A percentile compares a stretch with the other conserved stretches of the same genome.
These are phyloP conservation scores for Thermothelomyces thermophilus DNA, from an alignment of 2,329 filamentous ascomycete species.

Conservation along the genomic window DNA sequence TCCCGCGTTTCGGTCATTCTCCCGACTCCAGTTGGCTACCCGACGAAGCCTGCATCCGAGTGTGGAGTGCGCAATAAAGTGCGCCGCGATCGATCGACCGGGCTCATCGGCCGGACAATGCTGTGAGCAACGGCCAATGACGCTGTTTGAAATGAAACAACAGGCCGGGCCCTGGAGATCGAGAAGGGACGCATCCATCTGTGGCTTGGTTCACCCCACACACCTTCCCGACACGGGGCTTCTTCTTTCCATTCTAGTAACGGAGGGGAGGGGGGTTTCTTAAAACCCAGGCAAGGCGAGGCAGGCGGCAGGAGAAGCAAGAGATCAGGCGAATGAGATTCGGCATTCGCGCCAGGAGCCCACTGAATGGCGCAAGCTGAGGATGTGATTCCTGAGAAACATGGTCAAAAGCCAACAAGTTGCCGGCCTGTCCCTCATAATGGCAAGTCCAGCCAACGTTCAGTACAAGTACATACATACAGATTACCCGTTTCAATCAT, in stretches of 20 bases:
- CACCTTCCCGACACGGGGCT: too few relatives aligned
- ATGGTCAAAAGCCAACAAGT: too few relatives aligned
- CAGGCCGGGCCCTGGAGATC: not conserved
- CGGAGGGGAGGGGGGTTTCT: too few relatives aligned
- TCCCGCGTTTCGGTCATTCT: not conserved
- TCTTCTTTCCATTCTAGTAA: too few relatives aligned
- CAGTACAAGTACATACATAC: too few relatives aligned
- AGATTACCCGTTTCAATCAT: too few relatives aligned
- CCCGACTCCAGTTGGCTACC: not conserved
- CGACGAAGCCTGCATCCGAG: not conserved
- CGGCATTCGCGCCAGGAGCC: constrained; percentile 2
- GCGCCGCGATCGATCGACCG: not conserved
- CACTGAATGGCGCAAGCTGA: not conserved
- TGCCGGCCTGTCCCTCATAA: too few relatives aligned
- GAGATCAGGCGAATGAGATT: not conserved
- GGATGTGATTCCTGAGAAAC: not conserved
- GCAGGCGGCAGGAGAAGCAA: constrained; percentile 6
- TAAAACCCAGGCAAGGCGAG: too few relatives aligned
- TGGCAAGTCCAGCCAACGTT: too few relatives aligned
- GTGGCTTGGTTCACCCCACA: constrained; percentile 1
- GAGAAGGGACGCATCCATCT: not conserved
- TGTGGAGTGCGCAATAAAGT: not conserved
- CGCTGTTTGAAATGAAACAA: not conserved
- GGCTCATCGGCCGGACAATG: not conserved
- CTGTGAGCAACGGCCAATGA: not conserved